Percentiles rank a stretch among this genome's conserved stretches.
phyloP scores from a whole-genome alignment of 1,139 yeast species.

The Geotrichum candidum region DNA sequence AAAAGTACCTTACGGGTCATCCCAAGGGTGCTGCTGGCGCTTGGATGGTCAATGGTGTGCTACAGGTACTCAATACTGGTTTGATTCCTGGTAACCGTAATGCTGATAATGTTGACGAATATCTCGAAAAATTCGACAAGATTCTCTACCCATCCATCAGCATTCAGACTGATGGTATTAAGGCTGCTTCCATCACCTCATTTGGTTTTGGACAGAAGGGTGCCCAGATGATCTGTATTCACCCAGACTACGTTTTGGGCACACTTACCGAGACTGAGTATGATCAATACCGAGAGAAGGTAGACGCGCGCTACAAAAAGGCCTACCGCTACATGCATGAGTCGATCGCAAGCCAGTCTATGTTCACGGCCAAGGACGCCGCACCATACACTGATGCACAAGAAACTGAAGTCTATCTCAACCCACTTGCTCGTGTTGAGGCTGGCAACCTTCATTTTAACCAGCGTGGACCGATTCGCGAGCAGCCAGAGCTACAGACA shows the following conservation, averaged over 20 bases:
- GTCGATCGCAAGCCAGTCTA: slow-evolving; percentile 82
- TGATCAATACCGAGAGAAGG: slow-evolving; percentile 63
- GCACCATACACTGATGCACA: slow-evolving; percentile 87
- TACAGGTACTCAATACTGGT: slow-evolving; percentile 89
- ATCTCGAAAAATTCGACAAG: slow-evolving; percentile 75
- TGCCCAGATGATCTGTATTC: slow-evolving; percentile 87
- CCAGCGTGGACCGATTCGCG: slow-evolving; percentile 19
- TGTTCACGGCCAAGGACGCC: slow-evolving; percentile 88
- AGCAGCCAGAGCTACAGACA: slow-evolving; percentile 38
- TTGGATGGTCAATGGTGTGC: slow-evolving; percentile 98
- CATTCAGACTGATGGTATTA: slow-evolving; percentile 90
- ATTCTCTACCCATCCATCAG: slow-evolving; percentile 92
- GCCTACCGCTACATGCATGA: slow-evolving; percentile 95
- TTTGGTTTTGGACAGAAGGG: slow-evolving; percentile 99
- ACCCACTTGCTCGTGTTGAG: slow-evolving; percentile 84
- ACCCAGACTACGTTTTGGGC: slow-evolving; percentile 89
- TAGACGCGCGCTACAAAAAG: slow-evolving; percentile 73
- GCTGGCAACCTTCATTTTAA: slow-evolving; percentile 35
- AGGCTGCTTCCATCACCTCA: slow-evolving; percentile 94
- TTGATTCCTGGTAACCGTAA: slow-evolving; percentile 98
- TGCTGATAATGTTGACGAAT: slow-evolving; percentile 89
- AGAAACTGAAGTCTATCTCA: slow-evolving; percentile 86
- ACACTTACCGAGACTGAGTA: slow-evolving; percentile 66
- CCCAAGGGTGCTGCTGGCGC: slow-evolving; percentile 99
- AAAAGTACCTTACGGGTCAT: slow-evolving; percentile 97